Evolutionary conservation across 2,329 filamentous ascomycete genomes (phyloP), one percentile per base, ranked within the genome.

Genomic region (Lizonia empirigonia): DNA sequence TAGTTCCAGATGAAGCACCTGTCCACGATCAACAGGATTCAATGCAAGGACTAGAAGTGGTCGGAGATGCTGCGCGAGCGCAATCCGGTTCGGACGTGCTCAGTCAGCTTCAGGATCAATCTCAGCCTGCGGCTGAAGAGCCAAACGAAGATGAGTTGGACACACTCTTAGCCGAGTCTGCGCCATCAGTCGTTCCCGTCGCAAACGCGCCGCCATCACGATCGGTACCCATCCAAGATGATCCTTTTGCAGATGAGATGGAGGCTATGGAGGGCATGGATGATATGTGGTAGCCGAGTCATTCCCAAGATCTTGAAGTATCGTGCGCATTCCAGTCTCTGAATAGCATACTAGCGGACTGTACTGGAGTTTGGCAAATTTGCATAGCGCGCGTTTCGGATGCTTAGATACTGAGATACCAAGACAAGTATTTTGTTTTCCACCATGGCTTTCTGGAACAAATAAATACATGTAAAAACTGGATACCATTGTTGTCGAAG

Each of bases 71-170:
- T 30, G 29, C 22, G 32, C 32, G 12, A n/a, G 40, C 32, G 16
- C 48, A 46, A 32, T 23, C 50, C 34, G 46, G 12, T 7, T 15
- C n/a, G 2, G 47, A 38, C 15, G 15, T 16, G 3, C 41, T 42
- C 19, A 27, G 23, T n/a, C 40, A 42, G 8, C 7, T 30, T 7
- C 46, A n/a, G 36, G 44, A 49, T 24, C 27, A 67, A 7, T 52
- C 64, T 52, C 38, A 47, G n/a, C 29, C 39, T 38, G 38, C 19
- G 9, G 41, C 33, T n/a, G 64, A 57, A 12, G 74, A 77, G 29
- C 74, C 82, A 10, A 80, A 83, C 47, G 74, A 75, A 27, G 74
- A 80, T 54, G 79, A 81, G 44, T 65, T 85, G 16, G 82, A 85
- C 59, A 78, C 78, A 23, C 69, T 85, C 22, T 72, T 85, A 44